A percentile compares a stretch with the other conserved stretches of the same genome.
Evolutionary conservation across 2,329 filamentous ascomycete species (phyloP).

Genomic region (Sclerotinia subarctica): DNA sequence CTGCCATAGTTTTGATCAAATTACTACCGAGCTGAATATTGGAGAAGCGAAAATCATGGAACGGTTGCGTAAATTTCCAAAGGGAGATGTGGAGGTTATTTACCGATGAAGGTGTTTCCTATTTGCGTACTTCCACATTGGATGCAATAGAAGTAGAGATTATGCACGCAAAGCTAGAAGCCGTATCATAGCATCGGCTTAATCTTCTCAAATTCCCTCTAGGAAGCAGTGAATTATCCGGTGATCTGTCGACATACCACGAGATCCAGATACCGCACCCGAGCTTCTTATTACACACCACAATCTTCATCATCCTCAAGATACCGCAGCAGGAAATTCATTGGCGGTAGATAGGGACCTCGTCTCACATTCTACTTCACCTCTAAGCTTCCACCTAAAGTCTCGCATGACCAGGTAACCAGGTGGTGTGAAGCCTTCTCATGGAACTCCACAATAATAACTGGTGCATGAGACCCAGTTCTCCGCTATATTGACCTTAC

Average conservation of each 20-base stretch:
- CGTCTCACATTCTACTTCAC: background rate
- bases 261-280: background rate
- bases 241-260: background rate
- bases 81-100: conserved; percentile 41
- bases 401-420: background rate
- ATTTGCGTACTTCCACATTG: background rate
- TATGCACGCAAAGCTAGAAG: too few species aligned
- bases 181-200: background rate
- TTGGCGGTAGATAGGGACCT: background rate
- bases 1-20: conserved; percentile 74
- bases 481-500: background rate
- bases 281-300: too few species aligned
- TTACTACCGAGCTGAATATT: conserved; percentile 71
- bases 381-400: too few species aligned
- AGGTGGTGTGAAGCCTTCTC: background rate
- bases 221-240: background rate
- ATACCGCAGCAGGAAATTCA: too few species aligned
- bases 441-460: background rate
- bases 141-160: background rate
- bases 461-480: background rate
- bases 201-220: too few species aligned
- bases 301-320: background rate
- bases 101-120: conserved; percentile 34
- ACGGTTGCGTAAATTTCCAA: conserved; percentile 57
- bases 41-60: conserved; percentile 68